Evolutionary conservation across 1,139 yeast genomes (phyloP), one percentile per base, ranked within the genome.

Genomic region (Protomyces pachydermus): DNA sequence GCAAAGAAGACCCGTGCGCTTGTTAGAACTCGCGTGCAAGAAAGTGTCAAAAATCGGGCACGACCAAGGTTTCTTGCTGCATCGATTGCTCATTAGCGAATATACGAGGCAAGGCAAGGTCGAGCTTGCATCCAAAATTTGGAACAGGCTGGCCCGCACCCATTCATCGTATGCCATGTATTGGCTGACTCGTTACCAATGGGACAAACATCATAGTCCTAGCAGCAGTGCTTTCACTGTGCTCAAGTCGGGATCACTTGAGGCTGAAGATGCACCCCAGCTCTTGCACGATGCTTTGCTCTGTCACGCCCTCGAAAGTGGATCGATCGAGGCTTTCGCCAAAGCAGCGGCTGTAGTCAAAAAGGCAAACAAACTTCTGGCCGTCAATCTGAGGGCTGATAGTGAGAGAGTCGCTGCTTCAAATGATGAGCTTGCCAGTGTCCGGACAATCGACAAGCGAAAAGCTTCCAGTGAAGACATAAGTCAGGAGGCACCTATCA

Each of bases 201-300:
- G 80, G 72, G 82, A 79, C 65, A 72, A 71, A 55, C 68, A 74
- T 39, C 69, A 75, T 65, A 73, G 74, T 1, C 71, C 70, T 9
- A 63, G 42, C 32, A 32, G 37, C 28, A 69, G 18, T 54, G 52
- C 69, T 61, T 32, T 61, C 55, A 23, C 35, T 1, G 65, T 80
- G 0, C 76, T 81, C 61, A 69, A 70, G 10, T 70, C 70, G 2
- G 84, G 68, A 71, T 16, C 72, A 76, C 35, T 66, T 0, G 68
- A 67, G 16, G 62, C 67, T 1, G 66, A 83, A 60, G 87, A 84
- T 68, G 76, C 80, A 77, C 85, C 87, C 0, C 84, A 82, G 61
- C 73, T 79, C 54, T 68, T 84, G 2, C 71, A 79, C 14, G 82
- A 81, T 61, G 84, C 81, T 61, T 81, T 81, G 74, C 63, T 78